Evolutionary conservation across 768 basidiomycete genomes (phyloP), one percentile per base, ranked within the genome.

Genomic region (Rhizopogon vesiculosus): DNA sequence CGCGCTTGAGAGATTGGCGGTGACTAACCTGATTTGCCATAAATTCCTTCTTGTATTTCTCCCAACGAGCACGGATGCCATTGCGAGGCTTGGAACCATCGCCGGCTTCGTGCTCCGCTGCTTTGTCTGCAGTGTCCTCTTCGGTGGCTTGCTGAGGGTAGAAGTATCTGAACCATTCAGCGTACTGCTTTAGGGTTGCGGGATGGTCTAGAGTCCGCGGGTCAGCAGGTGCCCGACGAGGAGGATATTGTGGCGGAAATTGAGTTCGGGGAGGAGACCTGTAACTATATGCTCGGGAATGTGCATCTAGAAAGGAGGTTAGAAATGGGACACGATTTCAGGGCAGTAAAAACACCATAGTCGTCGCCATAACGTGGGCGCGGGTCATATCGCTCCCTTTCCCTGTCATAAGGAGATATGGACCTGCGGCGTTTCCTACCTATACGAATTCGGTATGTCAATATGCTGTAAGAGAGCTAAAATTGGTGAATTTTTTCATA

Each of bases 1-100:
- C 22, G 31, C 35, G 48, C 48, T 49, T 22, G 42, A 51, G 53
- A 49, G 31, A 25, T 51, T 49, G 53, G 31, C 62, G 53, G 59
- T 61, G 64, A 78, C 87, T 76, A 66, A 95, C 94, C 87, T 97
- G 94, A 56, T 82, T 81, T 45, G 85, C 86, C 54, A 86, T 78
- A 67, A 94, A 95, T 51, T 90, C 87, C 72, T 93, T 94, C 74
- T 93, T 92, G 69, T 97, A 96, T 66, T 91, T 91, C 71, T 96
- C 93, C 86, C 93, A 97, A 48, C 84, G 83, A 57, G 81, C 70
- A 70, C 84, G 86, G 72, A 92, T 92, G 52, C 89, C 90, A 60
- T 90, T 89, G 42, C 90, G 84, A 42, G 91, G 90, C 68, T 89
- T 91, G 28, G 85, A 79, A 39, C 89, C 89, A 64, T 91, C 86